A percentile compares a stretch with the other conserved stretches of the same genome.
Conservation (phyloP, 1,284 basidiomycete genomes). For the Cryptococcus sp. region DNA sequence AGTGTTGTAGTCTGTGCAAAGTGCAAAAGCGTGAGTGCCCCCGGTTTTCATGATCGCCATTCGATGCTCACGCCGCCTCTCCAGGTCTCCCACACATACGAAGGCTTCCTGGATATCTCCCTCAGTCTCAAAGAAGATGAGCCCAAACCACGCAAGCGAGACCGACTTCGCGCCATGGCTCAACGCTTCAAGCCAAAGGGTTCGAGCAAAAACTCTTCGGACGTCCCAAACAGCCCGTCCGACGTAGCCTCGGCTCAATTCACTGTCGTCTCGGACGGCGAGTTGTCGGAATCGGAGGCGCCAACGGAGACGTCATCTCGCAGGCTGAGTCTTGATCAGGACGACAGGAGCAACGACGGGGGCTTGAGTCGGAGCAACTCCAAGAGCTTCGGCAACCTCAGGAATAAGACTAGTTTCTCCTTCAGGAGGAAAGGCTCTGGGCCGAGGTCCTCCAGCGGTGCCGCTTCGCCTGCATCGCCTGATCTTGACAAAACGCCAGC, state of each 20-base stretch:
- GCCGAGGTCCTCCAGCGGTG: constrained; percentile 26
- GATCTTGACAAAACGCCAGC: constrained; percentile 10
- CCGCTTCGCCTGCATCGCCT: constrained; percentile 4
- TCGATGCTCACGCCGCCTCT: not conserved
- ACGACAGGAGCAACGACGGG: constrained; percentile 16
- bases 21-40: constrained; percentile 66
- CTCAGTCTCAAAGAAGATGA: constrained; percentile 68
- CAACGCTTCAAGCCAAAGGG: constrained; percentile 56
- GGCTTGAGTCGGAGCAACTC: constrained; percentile 22
- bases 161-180: constrained; percentile 70
- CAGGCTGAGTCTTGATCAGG: constrained; percentile 29
- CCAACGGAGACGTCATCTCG: constrained; percentile 11
- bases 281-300: constrained; percentile 38
- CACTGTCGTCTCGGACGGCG: constrained; percentile 39
- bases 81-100: constrained; percentile 83
- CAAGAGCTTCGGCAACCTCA: constrained; percentile 26
- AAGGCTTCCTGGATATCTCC: constrained; percentile 91
- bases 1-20: constrained; percentile 90
- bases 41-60: not conserved
- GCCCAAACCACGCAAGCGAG: constrained; percentile 55
- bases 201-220: constrained; percentile 8
- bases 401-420: constrained; percentile 35
- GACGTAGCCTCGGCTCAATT: constrained; percentile 1
- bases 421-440: constrained; percentile 41
- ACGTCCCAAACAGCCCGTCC: constrained; percentile 6